Evolutionary conservation across 495 filamentous ascomycete genomes (phyloP), one percentile per base, ranked within the genome.

Genomic region (Penicillium taxi): DNA sequence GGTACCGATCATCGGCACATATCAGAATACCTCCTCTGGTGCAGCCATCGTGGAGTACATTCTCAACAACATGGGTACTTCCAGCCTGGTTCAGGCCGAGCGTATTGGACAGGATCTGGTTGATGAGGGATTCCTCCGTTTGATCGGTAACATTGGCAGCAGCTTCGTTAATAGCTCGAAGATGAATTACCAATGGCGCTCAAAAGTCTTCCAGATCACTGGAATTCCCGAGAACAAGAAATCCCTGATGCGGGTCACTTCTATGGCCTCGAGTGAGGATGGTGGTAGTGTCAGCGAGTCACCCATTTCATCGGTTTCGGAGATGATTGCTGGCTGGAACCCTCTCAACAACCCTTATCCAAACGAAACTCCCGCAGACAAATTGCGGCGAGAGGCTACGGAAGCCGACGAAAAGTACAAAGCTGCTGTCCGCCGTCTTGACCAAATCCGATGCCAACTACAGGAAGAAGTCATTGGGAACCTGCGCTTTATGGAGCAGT

Each of bases 321-420:
- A 96, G 41, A 94, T 93, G 59, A 65, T 98, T 26, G 73, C 81
- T 25, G 80, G 80, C 43, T 96, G 89, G 88, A 94, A 94, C 54
- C 83, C 89, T 33, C 70, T 96, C 20, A 88, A 82, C 57, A 94
- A 86, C 55, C 82, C 77, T 17, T 75, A 88, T 51, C 83, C 87
- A 11, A 93, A 94, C 52, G 91, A 99, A 62, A 94, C 89, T 4
- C 82, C 87, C 0, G 72, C 77, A 9, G 86, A 94, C 50, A 84
- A 79, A 50, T 68, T 99, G 45, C 84, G 86, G 30, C 74, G 91
- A 44, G 91, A 99, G 58, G 86, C 89, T 3, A 69, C 74, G 29
- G 93, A 99, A 52, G 75, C 93, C 3, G 91, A 99, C 56, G 89
- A 96, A 39, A 75, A 80, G 48, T 99, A 99, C 69, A 96, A 96